phyloP scores from a whole-genome alignment of 2,329 filamentous ascomycete species.

The Neurospora crassa region DNA sequence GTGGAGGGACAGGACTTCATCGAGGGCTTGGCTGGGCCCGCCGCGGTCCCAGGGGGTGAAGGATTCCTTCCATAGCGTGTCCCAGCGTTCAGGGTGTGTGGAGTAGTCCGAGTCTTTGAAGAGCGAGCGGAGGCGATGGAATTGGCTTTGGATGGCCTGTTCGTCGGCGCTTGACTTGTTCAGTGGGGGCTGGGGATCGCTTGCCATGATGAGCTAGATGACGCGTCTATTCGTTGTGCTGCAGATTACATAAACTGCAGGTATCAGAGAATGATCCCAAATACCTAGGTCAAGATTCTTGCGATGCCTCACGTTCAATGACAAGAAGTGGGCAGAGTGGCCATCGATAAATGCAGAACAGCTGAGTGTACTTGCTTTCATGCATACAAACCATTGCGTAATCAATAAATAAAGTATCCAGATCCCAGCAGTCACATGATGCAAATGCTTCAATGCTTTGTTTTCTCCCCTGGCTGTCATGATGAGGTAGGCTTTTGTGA shows the following conservation, averaged over 20 bases:
- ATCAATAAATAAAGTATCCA: background rate
- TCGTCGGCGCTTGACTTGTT: background rate
- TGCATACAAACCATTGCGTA: background rate
- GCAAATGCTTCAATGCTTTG: background rate
- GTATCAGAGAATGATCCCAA: too few relatives aligned
- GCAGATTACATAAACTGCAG: too few relatives aligned
- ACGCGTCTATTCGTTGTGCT: background rate
- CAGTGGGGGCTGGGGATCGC: too few relatives aligned
- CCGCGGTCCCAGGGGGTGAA: slow-evolving; percentile 48
- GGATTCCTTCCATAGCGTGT: slow-evolving; percentile 35
- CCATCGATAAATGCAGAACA: background rate
- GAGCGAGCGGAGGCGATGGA: background rate
- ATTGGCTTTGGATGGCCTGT: background rate
- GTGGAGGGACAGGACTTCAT: slow-evolving; percentile 38
- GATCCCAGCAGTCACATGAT: background rate
- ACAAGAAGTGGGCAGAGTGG: background rate
- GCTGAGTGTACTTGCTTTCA: background rate
- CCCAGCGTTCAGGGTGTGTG: slow-evolving; percentile 26
- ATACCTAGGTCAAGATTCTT: too few relatives aligned
- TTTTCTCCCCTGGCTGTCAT: background rate
- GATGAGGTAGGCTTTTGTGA: background rate
- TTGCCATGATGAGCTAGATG: background rate
- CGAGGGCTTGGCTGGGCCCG: slow-evolving; percentile 41
- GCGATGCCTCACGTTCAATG: background rate
- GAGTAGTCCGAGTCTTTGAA: background rate